Base-by-base conservation (phyloP, 148 eudicot genomes). In the Hydrangea macrophylla region DNA sequence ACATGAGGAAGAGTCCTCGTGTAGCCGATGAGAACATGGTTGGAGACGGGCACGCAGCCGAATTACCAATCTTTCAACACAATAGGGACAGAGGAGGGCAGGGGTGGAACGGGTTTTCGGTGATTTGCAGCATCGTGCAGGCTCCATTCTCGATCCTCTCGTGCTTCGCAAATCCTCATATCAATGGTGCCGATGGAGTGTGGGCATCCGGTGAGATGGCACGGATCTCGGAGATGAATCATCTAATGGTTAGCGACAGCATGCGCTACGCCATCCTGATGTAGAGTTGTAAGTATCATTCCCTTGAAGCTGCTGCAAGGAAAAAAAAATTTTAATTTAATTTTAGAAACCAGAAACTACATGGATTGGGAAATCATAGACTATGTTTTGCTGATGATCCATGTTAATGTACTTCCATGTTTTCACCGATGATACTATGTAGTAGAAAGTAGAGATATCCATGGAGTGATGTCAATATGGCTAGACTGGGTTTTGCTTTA, bases 191-290 rank as follows among this genome's bases (percentile, higher is more conserved):
- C 3, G 92, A n/a, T 69, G 86, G 79, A 18, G 71, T 81, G 20
- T 89, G 96, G 96, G 79, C 80, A 30, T 78, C 83, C 0, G 78
- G 88, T 6, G 86, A 83, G 55, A 39, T 75, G 58, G 74, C 80
- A 2, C 75, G 85, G 39, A 78, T 74, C 2, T 83, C 92, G 0
- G 96, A 86, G 73, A 75, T 85, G 59, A 89, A 85, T 70, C 89
- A 86, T 62, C 90, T 89, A n/a, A 83, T 84, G 89, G 87, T 86
- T 55, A 85, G 80, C 56, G 96, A 89, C 55, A 86, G 96, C 60
- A 79, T 89, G 90, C 83, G 90, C 45, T 89, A 86, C 58, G 90
- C 88, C 61, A 88, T 88, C 72, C 76, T 88, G 68, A 83, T 88
- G 93, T 88, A 86, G 67, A 23, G 33, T 6, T 42, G 22, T 64